A percentile compares a stretch with the other conserved stretches of the same genome.
Conservation (phyloP, 257 asterid species). For the Solanum gracilifrons region DNA sequence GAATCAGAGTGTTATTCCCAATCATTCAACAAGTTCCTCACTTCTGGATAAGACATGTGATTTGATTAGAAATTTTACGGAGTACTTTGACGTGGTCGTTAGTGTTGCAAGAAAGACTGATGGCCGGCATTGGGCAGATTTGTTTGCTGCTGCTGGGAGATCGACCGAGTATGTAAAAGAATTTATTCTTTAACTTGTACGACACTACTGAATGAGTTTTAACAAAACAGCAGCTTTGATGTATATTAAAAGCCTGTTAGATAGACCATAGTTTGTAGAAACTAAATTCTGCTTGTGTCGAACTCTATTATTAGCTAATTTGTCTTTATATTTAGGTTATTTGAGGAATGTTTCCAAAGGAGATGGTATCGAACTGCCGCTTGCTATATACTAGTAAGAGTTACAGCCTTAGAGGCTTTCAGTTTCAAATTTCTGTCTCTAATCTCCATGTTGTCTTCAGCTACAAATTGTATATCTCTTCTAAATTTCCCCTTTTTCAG, state of each 20-base stretch:
- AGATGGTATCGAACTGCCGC: conserved; percentile 57
- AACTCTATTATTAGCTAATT: neutral
- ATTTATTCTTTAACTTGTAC: conserved; percentile 5
- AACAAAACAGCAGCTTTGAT: neutral
- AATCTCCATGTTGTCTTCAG: neutral
- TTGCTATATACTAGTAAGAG: conserved; percentile 43
- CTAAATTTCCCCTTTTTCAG: neutral
- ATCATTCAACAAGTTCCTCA: conserved; percentile 29
- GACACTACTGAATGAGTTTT: neutral
- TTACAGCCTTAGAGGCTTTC: neutral
- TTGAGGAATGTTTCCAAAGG: conserved; percentile 44
- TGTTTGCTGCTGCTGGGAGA: conserved; percentile 94
- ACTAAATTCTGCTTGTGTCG: neutral
- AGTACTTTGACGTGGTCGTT: conserved; percentile 95
- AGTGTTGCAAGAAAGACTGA: conserved; percentile 99
- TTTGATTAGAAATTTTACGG: conserved; percentile 85
- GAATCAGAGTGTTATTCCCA: conserved; percentile 37
- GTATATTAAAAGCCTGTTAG: neutral
- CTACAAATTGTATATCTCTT: neutral
- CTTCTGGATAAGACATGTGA: conserved; percentile 94
- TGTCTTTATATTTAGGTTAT: conserved; percentile 21
- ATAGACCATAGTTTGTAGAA: neutral
- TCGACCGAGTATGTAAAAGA: conserved; percentile 73
- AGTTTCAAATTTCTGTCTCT: neutral
- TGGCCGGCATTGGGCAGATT: conserved; percentile 99